Evolutionary conservation across 2,329 filamentous ascomycete species (phyloP).

Genomic region (Emydomyces testavorans): DNA sequence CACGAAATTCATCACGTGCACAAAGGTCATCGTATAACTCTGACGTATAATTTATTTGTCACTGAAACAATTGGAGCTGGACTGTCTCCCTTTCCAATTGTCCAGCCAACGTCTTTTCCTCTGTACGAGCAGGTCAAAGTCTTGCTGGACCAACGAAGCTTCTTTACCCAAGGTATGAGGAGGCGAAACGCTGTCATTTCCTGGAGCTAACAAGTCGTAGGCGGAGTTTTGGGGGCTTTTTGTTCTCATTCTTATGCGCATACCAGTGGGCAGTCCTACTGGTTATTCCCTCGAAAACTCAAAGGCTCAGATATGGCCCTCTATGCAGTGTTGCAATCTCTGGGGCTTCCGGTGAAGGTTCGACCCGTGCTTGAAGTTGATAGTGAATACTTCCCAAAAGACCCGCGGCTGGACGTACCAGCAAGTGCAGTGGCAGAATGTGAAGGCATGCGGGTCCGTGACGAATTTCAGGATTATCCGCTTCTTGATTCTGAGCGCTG

Average conservation of each 20-base stretch:
- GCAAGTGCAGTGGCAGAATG: no score
- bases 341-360: conserved; percentile 25
- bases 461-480: no score
- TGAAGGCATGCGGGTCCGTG: no score
- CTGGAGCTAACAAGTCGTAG: conserved; percentile 22
- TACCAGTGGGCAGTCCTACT: conserved; percentile 18
- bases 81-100: conserved; percentile 14
- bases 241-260: conserved; percentile 42
- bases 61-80: conserved; percentile 25
- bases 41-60: conserved; percentile 50
- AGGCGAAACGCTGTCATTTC: not conserved
- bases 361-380: conserved; percentile 21
- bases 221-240: conserved; percentile 36
- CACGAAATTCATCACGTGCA: conserved; percentile 38
- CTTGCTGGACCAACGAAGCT: conserved; percentile 24
- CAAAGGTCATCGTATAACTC: conserved; percentile 43
- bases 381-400: not conserved
- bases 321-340: conserved; percentile 28
- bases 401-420: not conserved
- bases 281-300: conserved; percentile 28
- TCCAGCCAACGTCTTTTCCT: conserved; percentile 28
- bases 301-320: conserved; percentile 40
- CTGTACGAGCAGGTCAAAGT: conserved; percentile 28
- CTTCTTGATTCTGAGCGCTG: no score
- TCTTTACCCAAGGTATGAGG: conserved; percentile 29